Base-by-base conservation (phyloP, 768 basidiomycete genomes). In the Serpula lacrymans region DNA sequence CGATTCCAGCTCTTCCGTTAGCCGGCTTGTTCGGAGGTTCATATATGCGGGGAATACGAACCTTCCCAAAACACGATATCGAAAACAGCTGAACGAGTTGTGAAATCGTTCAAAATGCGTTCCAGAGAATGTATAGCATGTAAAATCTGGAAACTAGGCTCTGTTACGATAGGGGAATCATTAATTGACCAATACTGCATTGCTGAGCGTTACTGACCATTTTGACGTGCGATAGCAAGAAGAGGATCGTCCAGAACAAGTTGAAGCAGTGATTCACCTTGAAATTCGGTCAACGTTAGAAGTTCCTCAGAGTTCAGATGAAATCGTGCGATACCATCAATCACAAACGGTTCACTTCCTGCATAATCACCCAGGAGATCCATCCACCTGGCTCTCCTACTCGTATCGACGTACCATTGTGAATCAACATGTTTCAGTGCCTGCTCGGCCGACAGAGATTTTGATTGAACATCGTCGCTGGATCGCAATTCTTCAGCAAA, bases 361-460 rank as follows among this genome's bases (percentile, higher is more conserved):
- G 78, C 82, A 54, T 83, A 85, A 51, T 83, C 84, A 3, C 82
- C 81, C 21, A 85, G 59, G 7, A 85, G 64, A 55, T 85, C 83
- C 82, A 85, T 84, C 77, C 74, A 77, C 42, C 76, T 54, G 10
- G 67, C 70, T 20, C 53, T 44, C 42, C 65, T 60, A 52, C 58
- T 61, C 20, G 58, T 54, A 10, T 35, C 30, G 21, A 55, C 47
- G 44, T 68, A 74, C 74, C 74, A 76, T 32, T 42, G 42, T 11
- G 43, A 46, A 47, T 72, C 69, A 6, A 72, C 39, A 39, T 48
- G 47, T 14, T 49, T 40, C 12, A 70, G 39, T 2, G 67, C 59
- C 11, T 52, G 36, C 10, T 38, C 13, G 12, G 54, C 30, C 26
- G 57, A 53, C 26, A 46, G 24, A 26, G 43, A 38, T 23, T 6